Evolutionary conservation across 179 eudicot genomes (phyloP).

Genomic region (Corrigiola litoralis): DNA sequence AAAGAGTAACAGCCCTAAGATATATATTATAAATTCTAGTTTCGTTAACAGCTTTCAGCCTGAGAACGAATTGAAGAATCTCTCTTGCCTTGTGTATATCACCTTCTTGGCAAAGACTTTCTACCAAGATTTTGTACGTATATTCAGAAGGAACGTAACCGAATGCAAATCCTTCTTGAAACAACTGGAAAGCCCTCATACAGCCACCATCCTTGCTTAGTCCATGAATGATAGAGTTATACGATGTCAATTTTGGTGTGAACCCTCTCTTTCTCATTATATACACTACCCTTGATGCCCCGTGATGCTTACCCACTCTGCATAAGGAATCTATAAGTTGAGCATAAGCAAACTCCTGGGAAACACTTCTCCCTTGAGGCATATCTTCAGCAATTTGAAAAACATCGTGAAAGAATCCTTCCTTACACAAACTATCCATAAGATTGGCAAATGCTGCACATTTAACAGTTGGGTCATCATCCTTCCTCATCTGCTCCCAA

Average conservation of each 20-base stretch:
- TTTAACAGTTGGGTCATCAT: slow-evolving; percentile 26
- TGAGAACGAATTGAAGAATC: slow-evolving; percentile 44
- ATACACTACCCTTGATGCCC: slow-evolving; percentile 45
- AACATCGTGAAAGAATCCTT: slow-evolving; percentile 53
- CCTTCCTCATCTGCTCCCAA: slow-evolving; percentile 33
- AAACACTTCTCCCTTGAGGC: slow-evolving; percentile 43
- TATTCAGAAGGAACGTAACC: slow-evolving; percentile 77
- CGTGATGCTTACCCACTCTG: slow-evolving; percentile 34
- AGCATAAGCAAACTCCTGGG: slow-evolving; percentile 61
- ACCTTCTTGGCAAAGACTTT: slow-evolving; percentile 53
- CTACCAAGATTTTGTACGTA: slow-evolving; percentile 64
- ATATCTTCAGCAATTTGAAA: slow-evolving; percentile 40
- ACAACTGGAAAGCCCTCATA: slow-evolving; percentile 89
- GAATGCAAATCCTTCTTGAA: slow-evolving; percentile 68
- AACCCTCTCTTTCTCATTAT: slow-evolving; percentile 76
- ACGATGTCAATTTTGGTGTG: slow-evolving; percentile 55
- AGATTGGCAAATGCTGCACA: slow-evolving; percentile 72
- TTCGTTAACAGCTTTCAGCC: slow-evolving; percentile 29
- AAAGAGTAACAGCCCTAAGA: slow-evolving; percentile 72
- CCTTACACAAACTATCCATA: slow-evolving; percentile 56
- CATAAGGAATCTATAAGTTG: slow-evolving; percentile 76
- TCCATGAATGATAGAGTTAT: slow-evolving; percentile 77
- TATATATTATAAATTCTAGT: slow-evolving; percentile 73
- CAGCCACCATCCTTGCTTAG: slow-evolving; percentile 58
- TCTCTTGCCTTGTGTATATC: slow-evolving; percentile 38